These are phyloP conservation scores for Colletotrichum destructivum DNA, from an alignment of 2,329 filamentous ascomycete genomes.

Conservation along the genomic window DNA sequence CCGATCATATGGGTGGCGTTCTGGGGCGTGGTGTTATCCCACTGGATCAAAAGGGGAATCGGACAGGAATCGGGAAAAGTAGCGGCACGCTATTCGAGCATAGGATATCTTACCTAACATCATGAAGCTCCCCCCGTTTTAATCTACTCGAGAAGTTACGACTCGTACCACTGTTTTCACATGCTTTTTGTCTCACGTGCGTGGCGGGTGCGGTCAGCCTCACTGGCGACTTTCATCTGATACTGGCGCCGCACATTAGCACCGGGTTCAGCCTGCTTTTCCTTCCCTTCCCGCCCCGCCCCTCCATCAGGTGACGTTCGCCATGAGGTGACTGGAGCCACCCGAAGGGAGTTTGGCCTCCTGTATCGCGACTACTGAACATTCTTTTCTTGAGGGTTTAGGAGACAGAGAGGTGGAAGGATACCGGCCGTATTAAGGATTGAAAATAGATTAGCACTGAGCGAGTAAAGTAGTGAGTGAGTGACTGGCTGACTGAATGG, in stretches of 20 bases:
- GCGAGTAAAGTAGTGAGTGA: not conserved
- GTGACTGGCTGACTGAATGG: not conserved
- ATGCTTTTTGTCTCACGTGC: constrained; percentile 24
- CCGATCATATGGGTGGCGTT: constrained; percentile 20
- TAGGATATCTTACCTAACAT: constrained; percentile 6
- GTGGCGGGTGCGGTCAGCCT: constrained; percentile 12
- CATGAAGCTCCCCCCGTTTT: constrained; percentile 16
- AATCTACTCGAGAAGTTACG: constrained; percentile 30
- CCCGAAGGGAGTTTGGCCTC: not conserved
- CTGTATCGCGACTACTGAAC: too few species aligned
- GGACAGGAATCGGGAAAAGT: constrained; percentile 6
- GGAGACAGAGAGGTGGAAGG: not conserved
- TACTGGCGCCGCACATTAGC: not conserved
- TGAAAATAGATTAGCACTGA: too few species aligned
- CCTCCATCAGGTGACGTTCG: constrained; percentile 20
- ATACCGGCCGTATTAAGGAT: too few species aligned
- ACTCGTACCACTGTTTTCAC: constrained; percentile 27
- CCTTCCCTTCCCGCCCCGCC: constrained; percentile 14
- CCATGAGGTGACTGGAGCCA: not conserved
- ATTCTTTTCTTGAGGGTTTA: too few species aligned
- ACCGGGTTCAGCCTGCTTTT: constrained; percentile 26
- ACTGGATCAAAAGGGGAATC: constrained; percentile 1
- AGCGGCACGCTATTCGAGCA: constrained; percentile 12
- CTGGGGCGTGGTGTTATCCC: not conserved
- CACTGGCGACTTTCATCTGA: constrained; percentile 34